Evolutionary conservation across 257 asterid genomes (phyloP).

Genomic region (Penstemon davidsonii): DNA sequence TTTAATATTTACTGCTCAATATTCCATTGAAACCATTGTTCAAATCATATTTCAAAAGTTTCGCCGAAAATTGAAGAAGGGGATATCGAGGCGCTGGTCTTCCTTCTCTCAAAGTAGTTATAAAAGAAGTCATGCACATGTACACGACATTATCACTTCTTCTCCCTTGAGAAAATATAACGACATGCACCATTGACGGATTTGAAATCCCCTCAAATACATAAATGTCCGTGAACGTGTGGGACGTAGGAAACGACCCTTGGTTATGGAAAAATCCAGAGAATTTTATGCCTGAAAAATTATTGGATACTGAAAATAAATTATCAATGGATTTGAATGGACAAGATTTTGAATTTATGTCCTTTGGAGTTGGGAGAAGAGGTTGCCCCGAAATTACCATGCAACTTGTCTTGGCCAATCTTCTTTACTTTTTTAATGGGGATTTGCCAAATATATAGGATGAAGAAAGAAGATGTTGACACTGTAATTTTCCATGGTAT

Average conservation of each 20-base stretch:
- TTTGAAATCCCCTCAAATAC: slow-evolving; percentile 24
- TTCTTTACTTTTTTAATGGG: slow-evolving; percentile 32
- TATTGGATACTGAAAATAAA: neutral
- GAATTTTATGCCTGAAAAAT: slow-evolving; percentile 29
- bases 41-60: too few species aligned
- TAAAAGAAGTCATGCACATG: slow-evolving; percentile 26
- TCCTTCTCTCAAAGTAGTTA: slow-evolving; percentile 20
- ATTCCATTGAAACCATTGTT: too few species aligned
- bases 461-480: slow-evolving; percentile 26
- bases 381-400: slow-evolving; percentile 33
- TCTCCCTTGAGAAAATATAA: slow-evolving; percentile 21
- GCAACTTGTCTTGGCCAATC: slow-evolving; percentile 28
- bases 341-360: slow-evolving; percentile 20
- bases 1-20: too few species aligned
- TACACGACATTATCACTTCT: slow-evolving; percentile 19
- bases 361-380: slow-evolving; percentile 39
- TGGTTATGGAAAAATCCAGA: slow-evolving; percentile 19
- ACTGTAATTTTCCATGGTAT: slow-evolving; percentile 12
- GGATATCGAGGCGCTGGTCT: neutral
- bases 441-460: slow-evolving; percentile 26
- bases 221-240: slow-evolving; percentile 16
- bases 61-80: neutral
- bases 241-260: slow-evolving; percentile 32
- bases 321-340: slow-evolving; percentile 14
- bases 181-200: slow-evolving; percentile 7